Base-by-base conservation (phyloP, 768 basidiomycete genomes). In the Lentinula sp. region DNA sequence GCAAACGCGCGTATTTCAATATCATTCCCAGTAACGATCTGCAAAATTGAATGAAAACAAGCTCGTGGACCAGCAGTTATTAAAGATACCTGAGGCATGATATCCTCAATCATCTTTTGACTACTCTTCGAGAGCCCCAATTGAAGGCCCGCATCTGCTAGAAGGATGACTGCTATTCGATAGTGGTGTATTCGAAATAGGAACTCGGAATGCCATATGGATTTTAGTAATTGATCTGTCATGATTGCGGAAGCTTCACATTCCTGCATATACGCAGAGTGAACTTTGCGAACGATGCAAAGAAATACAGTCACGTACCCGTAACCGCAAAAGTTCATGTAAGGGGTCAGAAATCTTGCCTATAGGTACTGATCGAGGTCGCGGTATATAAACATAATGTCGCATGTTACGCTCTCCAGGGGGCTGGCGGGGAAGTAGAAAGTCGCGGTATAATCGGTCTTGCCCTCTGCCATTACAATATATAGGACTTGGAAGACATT, bases 151-250 rank as follows among this genome's bases (percentile, higher is more conserved):
- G 91, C 73, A 66, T 95, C 93, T 1, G 93, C 92, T 18, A 94
- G 80, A 36, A 93, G 69, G 62, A 89, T 79, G 36, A 89, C 79
- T 0, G 83, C 86, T 3, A 84, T 82, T 60, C 92, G 80, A 67
- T 93, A 90, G 23, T 85, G 70, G 15, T 79, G 78, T 66, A 85
- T 82, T 59, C 86, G 82, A 57, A 85, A 83, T 58, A 90, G 82
- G 68, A 90, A 91, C 70, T 94, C 91, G 0, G 91, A 84, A 61
- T 88, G 80, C 90, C 91, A 93, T 41, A 93, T 70, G 1, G 87
- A 83, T 60, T 80, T 84, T 32, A 95, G 74, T 28, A 94, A 75
- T 45, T 83, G 81, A 33, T 91, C 85, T 16, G 91, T 79, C 1
- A 83, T 77, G 23, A 79, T 76, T 20, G 85, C 76, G 7, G 81